A percentile compares a stretch with the other conserved stretches of the same genome.
Conservation (phyloP, 2,329 filamentous ascomycete species). For the Amauroascus verrucosus region DNA sequence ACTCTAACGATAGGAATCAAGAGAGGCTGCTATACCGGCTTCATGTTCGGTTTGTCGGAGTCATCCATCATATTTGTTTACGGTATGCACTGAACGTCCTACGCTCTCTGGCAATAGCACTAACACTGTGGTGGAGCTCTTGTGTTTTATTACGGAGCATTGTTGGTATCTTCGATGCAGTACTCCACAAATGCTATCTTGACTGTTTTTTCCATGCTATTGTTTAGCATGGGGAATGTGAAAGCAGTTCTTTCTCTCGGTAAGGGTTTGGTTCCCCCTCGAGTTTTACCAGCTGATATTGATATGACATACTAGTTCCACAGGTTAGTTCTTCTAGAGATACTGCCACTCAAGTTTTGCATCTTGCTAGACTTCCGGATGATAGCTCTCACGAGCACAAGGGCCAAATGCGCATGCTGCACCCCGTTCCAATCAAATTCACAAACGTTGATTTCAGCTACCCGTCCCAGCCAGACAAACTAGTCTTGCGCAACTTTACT, state of each 20-base stretch:
- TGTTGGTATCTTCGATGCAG: conserved; percentile 47
- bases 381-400: conserved; percentile 48
- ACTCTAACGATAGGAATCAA: conserved; percentile 54
- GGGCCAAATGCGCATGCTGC: conserved; percentile 37
- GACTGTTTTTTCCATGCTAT: conserved; percentile 66
- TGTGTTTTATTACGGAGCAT: conserved; percentile 72
- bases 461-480: conserved; percentile 44
- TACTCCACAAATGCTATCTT: conserved; percentile 51
- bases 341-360: conserved; percentile 61
- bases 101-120: too few relatives aligned
- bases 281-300: conserved; percentile 1
- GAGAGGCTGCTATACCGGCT: conserved; percentile 56
- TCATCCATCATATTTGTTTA: conserved; percentile 60
- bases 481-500: conserved; percentile 55
- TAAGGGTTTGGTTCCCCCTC: conserved; percentile 19
- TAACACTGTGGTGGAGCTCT: conserved; percentile 43
- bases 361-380: conserved; percentile 52
- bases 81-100: conserved; percentile 26
- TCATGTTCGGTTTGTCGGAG: conserved; percentile 69
- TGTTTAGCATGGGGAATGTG: conserved; percentile 71
- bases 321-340: conserved; percentile 67
- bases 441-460: conserved; percentile 61
- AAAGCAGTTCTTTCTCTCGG: conserved; percentile 57
- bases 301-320: conserved; percentile 44
- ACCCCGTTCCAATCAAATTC: conserved; percentile 47